A percentile compares a stretch with the other conserved stretches of the same genome.
Evolutionary conservation across 805 yeast species (phyloP).

Genomic region (Ogataea pini): DNA sequence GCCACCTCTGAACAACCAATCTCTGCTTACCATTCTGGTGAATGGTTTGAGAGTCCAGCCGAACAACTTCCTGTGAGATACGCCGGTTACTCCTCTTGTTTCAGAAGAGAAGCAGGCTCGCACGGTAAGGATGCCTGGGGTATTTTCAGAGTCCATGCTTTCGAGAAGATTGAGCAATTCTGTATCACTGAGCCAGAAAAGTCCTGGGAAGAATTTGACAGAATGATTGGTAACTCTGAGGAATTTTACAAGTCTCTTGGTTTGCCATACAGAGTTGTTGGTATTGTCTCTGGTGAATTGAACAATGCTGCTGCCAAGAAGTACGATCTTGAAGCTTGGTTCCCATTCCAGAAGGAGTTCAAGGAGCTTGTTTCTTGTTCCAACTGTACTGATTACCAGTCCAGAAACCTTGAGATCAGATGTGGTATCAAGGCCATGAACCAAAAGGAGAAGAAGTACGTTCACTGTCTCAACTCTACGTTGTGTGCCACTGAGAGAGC

Average conservation of each 20-base stretch:
- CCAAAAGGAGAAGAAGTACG: slow-evolving; percentile 95
- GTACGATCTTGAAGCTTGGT: slow-evolving; percentile 99
- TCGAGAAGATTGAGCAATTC: slow-evolving; percentile 97
- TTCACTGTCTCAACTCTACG: slow-evolving; percentile 97
- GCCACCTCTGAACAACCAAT: slow-evolving; percentile 99
- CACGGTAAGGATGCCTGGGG: slow-evolving; percentile 99
- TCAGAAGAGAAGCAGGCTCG: slow-evolving; percentile 99
- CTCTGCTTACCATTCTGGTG: slow-evolving; percentile 94
- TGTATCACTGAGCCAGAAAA: slow-evolving; percentile 95
- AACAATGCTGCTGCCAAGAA: slow-evolving; percentile 99
- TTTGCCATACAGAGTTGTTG: slow-evolving; percentile 95
- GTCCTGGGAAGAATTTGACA: slow-evolving; percentile 96
- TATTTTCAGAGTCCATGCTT: slow-evolving; percentile 97
- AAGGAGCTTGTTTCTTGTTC: slow-evolving; percentile 98
- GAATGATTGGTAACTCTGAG: slow-evolving; percentile 89
- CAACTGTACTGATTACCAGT: slow-evolving; percentile 98
- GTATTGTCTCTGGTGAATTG: slow-evolving; percentile 97
- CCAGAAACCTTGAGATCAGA: slow-evolving; percentile 97
- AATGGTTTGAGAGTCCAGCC: slow-evolving; percentile 97
- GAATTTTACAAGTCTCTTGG: slow-evolving; percentile 90
- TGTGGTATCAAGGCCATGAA: slow-evolving; percentile 96
- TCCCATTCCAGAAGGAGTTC: slow-evolving; percentile 98
- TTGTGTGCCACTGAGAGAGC: slow-evolving; percentile 98
- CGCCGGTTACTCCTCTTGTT: slow-evolving; percentile 98
- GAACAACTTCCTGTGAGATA: slow-evolving; percentile 96